phyloP scores from a whole-genome alignment of 495 filamentous ascomycete species.

The Tuber indicum region DNA sequence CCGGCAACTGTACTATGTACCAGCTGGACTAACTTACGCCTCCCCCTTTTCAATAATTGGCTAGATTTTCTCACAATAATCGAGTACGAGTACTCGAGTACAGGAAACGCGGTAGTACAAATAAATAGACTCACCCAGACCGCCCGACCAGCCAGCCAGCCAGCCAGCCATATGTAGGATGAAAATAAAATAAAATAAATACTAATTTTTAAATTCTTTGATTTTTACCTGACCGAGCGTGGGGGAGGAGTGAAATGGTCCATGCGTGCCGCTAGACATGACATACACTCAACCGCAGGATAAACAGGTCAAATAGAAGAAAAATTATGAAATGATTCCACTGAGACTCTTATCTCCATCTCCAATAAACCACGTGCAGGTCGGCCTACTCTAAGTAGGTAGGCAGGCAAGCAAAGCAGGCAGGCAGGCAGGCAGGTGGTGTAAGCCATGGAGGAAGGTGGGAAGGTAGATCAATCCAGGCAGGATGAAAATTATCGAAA shows the following conservation, averaged over 20 bases:
- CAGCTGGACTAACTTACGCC: neutral
- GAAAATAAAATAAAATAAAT: neutral
- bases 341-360: neutral
- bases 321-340: neutral
- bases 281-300: neutral
- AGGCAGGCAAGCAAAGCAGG: neutral
- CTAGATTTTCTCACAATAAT: neutral
- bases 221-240: neutral
- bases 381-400: neutral
- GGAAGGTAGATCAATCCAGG: neutral
- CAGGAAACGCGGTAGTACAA: neutral
- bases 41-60: neutral
- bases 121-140: neutral
- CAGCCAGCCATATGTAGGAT: neutral
- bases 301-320: neutral
- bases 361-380: conserved; percentile 4
- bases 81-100: neutral
- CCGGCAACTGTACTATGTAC: neutral
- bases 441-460: neutral
- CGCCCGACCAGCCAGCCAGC: neutral
- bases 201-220: neutral
- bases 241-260: neutral
- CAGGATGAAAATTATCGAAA: neutral
- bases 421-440: neutral
- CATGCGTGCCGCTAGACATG: neutral